Evolutionary conservation across 306 rosid genomes (phyloP), one percentile per base, ranked within the genome.

Genomic region (Rubus idaeus): DNA sequence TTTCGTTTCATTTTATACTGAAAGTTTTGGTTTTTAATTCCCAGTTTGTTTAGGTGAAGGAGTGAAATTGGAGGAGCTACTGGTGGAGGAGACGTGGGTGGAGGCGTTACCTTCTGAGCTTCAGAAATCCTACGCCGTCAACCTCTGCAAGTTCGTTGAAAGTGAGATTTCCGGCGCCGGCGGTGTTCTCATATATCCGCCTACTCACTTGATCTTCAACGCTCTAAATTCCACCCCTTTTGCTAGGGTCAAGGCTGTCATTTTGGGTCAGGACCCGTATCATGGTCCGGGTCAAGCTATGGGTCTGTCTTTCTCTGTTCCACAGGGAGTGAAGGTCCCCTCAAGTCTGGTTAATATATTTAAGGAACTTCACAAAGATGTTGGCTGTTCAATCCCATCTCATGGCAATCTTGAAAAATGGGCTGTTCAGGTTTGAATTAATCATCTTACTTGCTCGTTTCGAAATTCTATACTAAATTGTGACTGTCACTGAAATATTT

Each of bases 221-320:
- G 98, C 98, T 57, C 90, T 95, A 37, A 95, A 95, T 57, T 88
- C 98, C 66, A 95, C 97, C 10, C 88, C 96, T 66, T 95, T 95
- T 67, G 81, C 84, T 42, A 58, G 67, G 6, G 93, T 92, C 51
- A 95, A 95, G 83, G 97, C 87, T 79, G 97, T 92, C 1, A 89
- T 92, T 76, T 95, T 95, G 70, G 98, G 99, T 13, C 97, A 93
- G 96, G 99, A 95, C 77, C 97, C 97, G 68, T 95, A 95, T 89
- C 99, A 95, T 75, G 97, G 97, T 66, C 97, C 91, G 80, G 96
- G 93, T 84, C 99, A 95, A 80, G 99, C 99, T 39, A 95, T 90
- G 99, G 99, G 99, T 45, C 97, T 95, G 66, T 92, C 99, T 3
- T 95, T 95, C 85, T 95, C 97, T 20, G 99, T 95, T 6, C 99